Evolutionary conservation across 2,329 filamentous ascomycete species (phyloP), one percentile per base, ranked within the genome.

Genomic region (Ceratocystis papillata): DNA sequence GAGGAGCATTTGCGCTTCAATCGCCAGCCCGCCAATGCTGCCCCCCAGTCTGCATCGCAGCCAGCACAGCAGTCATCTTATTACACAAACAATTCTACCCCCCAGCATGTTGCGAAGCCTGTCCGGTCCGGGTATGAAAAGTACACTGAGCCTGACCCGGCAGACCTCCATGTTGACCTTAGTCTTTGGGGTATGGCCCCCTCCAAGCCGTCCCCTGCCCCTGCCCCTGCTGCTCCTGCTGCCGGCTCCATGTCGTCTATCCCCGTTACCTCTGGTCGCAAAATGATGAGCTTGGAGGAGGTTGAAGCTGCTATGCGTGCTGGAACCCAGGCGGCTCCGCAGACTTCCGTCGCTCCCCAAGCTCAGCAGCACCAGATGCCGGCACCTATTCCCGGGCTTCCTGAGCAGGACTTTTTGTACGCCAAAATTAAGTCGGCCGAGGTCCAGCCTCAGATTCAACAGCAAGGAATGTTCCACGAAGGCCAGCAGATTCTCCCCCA

Each of bases 261-360:
- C 10, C 15, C 70, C 25, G 69, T 77, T 60, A 71, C 64, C 17
- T 25, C 72, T 20, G 73, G 81, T 53, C 85, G 86, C 72, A 96
- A 92, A 78, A 87, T 96, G 77, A 87, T 99, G 88, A 97, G 90
- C 72, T 76, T 99, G 72, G 94, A 97, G 74, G 94, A 99, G 77
- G 92, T 99, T 22, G 94, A 99, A 77, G 93, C 93, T 65, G 87
- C 90, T 69, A 92, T 99, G 87, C 85, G 89, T 68, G 81, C 68
- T 17, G 48, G 60, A n/a, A 20, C 83, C 44, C 83, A 41, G 69
- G 76, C 79, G 10, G 71, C 76, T 7, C 48, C 55, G 22, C 67
- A 64, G 41, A 53, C 65, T 12, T 60, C 61, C 28, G 60, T 64
- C 22, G 62, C 67, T 33, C 46, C 63, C 20, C 70, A 68, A 17